Percentiles rank a stretch among this genome's conserved stretches.
Evolutionary conservation across 148 eudicot genomes (phyloP).

Genomic region (Rhododendron vialii): DNA sequence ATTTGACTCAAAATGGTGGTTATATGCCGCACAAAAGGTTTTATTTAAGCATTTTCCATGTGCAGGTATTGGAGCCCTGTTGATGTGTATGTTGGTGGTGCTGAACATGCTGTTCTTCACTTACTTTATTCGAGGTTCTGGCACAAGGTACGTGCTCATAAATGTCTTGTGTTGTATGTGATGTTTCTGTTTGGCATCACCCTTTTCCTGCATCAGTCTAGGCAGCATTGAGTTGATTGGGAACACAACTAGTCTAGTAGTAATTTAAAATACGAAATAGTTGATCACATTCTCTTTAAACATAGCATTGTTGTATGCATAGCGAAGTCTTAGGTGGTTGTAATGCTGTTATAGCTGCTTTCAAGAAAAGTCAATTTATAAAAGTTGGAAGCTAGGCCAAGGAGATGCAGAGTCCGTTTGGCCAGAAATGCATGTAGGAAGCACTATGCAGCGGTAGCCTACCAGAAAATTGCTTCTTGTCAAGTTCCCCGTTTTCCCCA

Average conservation of each 20-base stretch:
- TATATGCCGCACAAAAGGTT: neutral
- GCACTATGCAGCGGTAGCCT: neutral
- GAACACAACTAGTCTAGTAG: neutral
- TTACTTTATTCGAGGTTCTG: conserved; percentile 95
- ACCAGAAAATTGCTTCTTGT: neutral
- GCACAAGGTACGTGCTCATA: conserved; percentile 70
- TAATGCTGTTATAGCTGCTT: conserved; percentile 1
- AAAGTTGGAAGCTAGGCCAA: neutral
- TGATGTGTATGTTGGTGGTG: conserved; percentile 99
- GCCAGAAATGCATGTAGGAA: neutral
- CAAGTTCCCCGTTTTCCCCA: neutral
- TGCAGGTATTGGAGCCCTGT: conserved; percentile 98
- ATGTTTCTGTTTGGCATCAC: neutral
- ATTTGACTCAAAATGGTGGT: neutral
- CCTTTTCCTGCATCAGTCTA: neutral
- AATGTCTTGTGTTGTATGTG: neutral
- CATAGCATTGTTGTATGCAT: neutral
- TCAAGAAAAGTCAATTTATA: neutral
- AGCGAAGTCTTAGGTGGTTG: neutral
- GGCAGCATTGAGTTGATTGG: neutral
- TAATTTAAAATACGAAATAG: neutral
- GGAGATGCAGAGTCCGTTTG: neutral
- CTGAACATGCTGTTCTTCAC: conserved; percentile 99
- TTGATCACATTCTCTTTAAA: neutral
- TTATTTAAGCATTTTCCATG: conserved; percentile 13